Percentiles rank a stretch among this genome's conserved stretches.
Conservation (phyloP, 306 rosid species). For the Hylodesmum podocarpum region DNA sequence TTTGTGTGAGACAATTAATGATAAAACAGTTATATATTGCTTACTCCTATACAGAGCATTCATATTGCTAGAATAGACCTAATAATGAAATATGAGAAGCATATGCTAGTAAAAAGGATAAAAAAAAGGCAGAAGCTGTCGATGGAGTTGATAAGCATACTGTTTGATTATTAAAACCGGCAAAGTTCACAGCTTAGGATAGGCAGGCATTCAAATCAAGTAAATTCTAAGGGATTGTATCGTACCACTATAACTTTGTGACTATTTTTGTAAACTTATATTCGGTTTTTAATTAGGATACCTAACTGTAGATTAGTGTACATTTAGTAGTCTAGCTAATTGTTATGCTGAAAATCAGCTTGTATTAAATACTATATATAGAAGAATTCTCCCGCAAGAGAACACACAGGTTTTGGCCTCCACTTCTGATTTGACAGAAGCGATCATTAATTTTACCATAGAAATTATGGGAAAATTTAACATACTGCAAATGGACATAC, state of each 20-base stretch:
- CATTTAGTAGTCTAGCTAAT: not conserved
- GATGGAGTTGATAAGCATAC: not conserved
- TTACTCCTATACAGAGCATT: not conserved
- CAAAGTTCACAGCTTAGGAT: not conserved
- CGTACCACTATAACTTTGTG: no score
- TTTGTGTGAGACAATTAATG: not conserved
- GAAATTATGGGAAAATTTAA: not conserved
- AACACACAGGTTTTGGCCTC: not conserved
- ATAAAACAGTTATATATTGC: not conserved
- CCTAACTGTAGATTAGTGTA: not conserved
- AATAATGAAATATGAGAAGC: not conserved
- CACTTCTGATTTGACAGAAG: not conserved
- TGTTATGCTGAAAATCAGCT: not conserved
- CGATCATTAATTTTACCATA: not conserved
- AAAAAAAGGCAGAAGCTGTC: not conserved
- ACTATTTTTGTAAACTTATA: not conserved
- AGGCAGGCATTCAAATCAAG: not conserved
- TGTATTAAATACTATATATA: not conserved
- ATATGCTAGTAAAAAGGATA: not conserved
- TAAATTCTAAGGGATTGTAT: not conserved
- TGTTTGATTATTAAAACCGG: not conserved
- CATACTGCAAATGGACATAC: not conserved
- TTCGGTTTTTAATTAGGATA: not conserved
- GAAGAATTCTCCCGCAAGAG: not conserved
- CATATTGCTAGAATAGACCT: constrained; percentile 4